Base-by-base conservation (phyloP, 352 stramenopile species). In the Phytopythium chamaehyphon region DNA sequence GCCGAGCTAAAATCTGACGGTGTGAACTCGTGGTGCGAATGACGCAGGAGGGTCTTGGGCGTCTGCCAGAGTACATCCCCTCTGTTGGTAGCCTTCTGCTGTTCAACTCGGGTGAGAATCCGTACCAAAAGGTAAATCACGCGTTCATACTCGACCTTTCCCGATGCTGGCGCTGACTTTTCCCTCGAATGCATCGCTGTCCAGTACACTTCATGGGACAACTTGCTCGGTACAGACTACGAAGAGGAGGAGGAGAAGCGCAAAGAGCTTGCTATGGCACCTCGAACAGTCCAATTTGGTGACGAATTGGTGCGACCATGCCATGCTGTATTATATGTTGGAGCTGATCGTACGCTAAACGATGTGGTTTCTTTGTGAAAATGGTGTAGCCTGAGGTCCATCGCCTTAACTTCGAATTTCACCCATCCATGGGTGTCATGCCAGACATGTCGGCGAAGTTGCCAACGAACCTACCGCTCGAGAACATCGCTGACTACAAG, bases 121-220 rank as follows among this genome's bases (percentile, higher is more conserved):
- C 84, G 39, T 95, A 95, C 58, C 82, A 95, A 55, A 89, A 90
- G 69, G 84, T 92, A 48, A 28, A 47, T 6, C 28, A 23, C 19
- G 45, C 8, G 8, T 15, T 3, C 22, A 31, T 0, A 16, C 24
- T 14, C 15, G 12, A n/a, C 40, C 11, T 18, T 24, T 44, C 38
- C 4, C 0, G 19, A 21, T 6, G 16, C 14, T 50, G 7, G 26
- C 16, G 24, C 40, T 51, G 22, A 11, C 40, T 0, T 46, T 7
- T 38, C 10, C 16, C 54, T 37, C 64, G 40, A 46, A 43, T 31
- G 19, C 24, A 51, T 21, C 62, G 19, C 47, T 26, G 53, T 53
- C 16, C 50, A 94, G 84, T 95, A 95, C 67, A 89, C 82, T 38
- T 91, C 82, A 22, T 92, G 82, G 82, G 84, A 95, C 55, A 95